Base-by-base conservation (phyloP, 2,329 filamentous ascomycete genomes). In the Monilinia aucupariae region DNA sequence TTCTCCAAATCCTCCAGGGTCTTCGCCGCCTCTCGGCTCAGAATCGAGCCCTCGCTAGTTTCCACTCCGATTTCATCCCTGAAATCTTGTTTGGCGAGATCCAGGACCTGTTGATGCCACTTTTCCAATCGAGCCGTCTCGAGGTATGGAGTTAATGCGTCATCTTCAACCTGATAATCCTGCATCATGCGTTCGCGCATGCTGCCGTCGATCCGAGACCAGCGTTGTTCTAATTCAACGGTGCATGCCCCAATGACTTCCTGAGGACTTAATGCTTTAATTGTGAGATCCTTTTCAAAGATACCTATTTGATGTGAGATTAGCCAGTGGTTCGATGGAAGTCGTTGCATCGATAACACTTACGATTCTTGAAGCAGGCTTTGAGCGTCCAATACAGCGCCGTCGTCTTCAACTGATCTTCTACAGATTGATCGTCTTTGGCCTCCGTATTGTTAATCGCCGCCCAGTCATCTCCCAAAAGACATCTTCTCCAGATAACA, bases 401-500 rank as follows among this genome's bases (percentile, higher is more conserved):
- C 4, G 91, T 96, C 63, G 81, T 77, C 39, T 79, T 78, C 32
- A 96, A 76, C 22, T 83, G 78, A 34, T 82, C 80, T 60, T 86
- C 79, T 34, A 91, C 83, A 66, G 89, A 82, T 3, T 79, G 77
- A 71, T 96, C 92, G 63, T 85, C 85, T 72, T 90, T 88, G 64
- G 88, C 80, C 54, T 87, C 85, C 0, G 89, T 93, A 68, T 90
- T 85, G 72, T 94, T 93, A 72, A 96, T 83, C 64, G 79, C 80
- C 32, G 82, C 79, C 94, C 94, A 99, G 72, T 97, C 85, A 74
- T 97, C 92, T 56, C 87, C 85, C 68, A 93, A 82, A 71, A 89
- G 89, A 65, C 91, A 88, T 61, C 94, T 85, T 72, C 94, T 88
- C 94, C 94, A 99, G 66, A 97, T 90, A n/a, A 85, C 75, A 65